A percentile compares a stretch with the other conserved stretches of the same genome.
phyloP scores from a whole-genome alignment of 2,329 filamentous ascomycete species.

The Beauveria sp. region DNA sequence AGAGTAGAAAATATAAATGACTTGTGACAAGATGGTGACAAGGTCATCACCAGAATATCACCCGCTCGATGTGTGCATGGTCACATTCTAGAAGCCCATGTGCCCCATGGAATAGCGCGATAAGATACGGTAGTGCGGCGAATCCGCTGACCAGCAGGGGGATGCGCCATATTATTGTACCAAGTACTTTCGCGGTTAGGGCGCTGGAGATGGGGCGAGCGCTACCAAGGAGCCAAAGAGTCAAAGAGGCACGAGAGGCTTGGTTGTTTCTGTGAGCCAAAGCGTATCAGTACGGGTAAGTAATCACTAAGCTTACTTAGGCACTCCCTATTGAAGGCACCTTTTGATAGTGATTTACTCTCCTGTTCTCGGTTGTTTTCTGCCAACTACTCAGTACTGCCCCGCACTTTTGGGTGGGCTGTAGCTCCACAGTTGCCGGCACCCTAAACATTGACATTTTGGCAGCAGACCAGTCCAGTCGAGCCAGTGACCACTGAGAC shows the following conservation, averaged over 20 bases:
- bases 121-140: not conserved
- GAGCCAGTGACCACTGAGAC: no score
- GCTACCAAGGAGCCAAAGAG: no score
- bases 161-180: not conserved
- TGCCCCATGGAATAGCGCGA: not conserved
- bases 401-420: conserved; percentile 6
- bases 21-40: not conserved
- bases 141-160: not conserved
- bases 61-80: not conserved
- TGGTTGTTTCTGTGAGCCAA: no score
- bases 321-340: no score
- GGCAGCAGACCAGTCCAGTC: not conserved
- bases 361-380: no score
- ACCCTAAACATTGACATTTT: not conserved
- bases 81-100: conserved; percentile 1
- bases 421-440: conserved; percentile 4
- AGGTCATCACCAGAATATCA: not conserved
- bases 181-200: not conserved
- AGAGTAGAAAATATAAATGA: no score
- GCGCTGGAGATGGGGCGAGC: not conserved
- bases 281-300: no score
- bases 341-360: no score
- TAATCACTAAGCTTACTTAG: no score
- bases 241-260: no score
- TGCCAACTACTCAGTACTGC: not conserved